Percentiles rank a stretch among this genome's conserved stretches.
These are phyloP conservation scores for Magnolia sinica DNA, from an alignment of 164 flowering plant species.

Conservation along the genomic window DNA sequence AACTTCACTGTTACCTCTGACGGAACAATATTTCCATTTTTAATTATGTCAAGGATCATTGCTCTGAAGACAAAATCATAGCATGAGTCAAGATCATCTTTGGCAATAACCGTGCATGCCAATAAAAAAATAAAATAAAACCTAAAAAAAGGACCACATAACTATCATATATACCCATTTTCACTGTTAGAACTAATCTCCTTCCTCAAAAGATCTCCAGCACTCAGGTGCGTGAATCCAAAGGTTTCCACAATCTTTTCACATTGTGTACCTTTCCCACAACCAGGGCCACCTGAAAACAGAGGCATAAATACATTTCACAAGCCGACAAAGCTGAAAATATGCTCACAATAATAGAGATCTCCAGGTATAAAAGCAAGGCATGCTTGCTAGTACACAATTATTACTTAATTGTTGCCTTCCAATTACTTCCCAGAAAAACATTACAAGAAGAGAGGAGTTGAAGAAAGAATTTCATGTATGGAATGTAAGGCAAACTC, in stretches of 20 bases:
- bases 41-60: slow-evolving; percentile 69
- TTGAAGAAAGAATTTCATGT: neutral
- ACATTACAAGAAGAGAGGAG: neutral
- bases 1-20: slow-evolving; percentile 79
- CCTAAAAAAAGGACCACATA: neutral
- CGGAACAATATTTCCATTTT: slow-evolving; percentile 87
- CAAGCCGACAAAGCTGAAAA: neutral
- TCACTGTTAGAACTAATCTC: slow-evolving; percentile 65
- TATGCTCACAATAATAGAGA: neutral
- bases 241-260: slow-evolving; percentile 62
- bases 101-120: slow-evolving; percentile 1
- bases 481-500: neutral
- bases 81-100: neutral
- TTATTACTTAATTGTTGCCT: neutral
- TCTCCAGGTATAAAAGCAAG: neutral
- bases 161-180: slow-evolving; percentile 47
- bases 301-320: neutral
- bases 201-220: slow-evolving; percentile 77
- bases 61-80: slow-evolving; percentile 40
- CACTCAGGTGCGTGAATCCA: slow-evolving; percentile 86
- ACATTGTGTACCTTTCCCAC: slow-evolving; percentile 95
- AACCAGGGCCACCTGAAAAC: slow-evolving; percentile 88
- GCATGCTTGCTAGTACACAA: neutral
- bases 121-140: neutral
- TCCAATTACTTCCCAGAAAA: neutral